phyloP scores from a whole-genome alignment of 768 basidiomycete species.

The Suillus spraguei region DNA sequence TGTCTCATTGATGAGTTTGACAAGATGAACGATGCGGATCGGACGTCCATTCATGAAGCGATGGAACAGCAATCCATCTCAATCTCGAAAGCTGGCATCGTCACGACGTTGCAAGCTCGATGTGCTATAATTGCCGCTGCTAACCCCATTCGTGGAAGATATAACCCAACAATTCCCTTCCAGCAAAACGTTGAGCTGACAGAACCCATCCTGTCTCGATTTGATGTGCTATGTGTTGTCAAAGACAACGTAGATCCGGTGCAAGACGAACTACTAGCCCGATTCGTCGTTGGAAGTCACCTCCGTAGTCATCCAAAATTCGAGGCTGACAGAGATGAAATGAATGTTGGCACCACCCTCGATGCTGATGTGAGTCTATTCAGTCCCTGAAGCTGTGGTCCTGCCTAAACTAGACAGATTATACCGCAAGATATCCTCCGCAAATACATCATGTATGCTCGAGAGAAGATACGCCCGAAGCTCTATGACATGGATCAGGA shows the following conservation, averaged over 20 bases:
- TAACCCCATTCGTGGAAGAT: slow-evolving; percentile 95
- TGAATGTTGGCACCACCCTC: slow-evolving; percentile 85
- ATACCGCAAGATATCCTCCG: slow-evolving; percentile 96
- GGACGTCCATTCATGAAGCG: slow-evolving; percentile 98
- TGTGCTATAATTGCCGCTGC: slow-evolving; percentile 98
- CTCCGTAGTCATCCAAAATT: slow-evolving; percentile 94
- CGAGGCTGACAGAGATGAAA: slow-evolving; percentile 84
- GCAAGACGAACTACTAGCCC: slow-evolving; percentile 92
- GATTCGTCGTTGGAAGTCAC: slow-evolving; percentile 98
- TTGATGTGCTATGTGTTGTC: slow-evolving; percentile 97
- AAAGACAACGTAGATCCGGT: slow-evolving; percentile 98
- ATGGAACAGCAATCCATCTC: slow-evolving; percentile 99
- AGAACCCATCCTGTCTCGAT: slow-evolving; percentile 96
- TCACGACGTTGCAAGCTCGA: slow-evolving; percentile 96
- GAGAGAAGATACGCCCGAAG: slow-evolving; percentile 91
- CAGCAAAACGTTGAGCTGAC: slow-evolving; percentile 98
- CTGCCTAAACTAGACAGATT: slow-evolving; percentile 53
- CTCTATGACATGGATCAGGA: slow-evolving; percentile 95
- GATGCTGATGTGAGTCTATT: slow-evolving; percentile 83
- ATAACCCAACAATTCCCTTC: slow-evolving; percentile 98
- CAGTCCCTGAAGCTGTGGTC: not conserved
- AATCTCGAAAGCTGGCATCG: slow-evolving; percentile 98
- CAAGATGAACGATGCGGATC: slow-evolving; percentile 99
- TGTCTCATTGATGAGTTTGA: slow-evolving; percentile 99
- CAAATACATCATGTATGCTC: slow-evolving; percentile 99